Percentiles rank a stretch among this genome's conserved stretches.
phyloP scores from a whole-genome alignment of 495 filamentous ascomycete genomes.

The Podospora anserina region DNA sequence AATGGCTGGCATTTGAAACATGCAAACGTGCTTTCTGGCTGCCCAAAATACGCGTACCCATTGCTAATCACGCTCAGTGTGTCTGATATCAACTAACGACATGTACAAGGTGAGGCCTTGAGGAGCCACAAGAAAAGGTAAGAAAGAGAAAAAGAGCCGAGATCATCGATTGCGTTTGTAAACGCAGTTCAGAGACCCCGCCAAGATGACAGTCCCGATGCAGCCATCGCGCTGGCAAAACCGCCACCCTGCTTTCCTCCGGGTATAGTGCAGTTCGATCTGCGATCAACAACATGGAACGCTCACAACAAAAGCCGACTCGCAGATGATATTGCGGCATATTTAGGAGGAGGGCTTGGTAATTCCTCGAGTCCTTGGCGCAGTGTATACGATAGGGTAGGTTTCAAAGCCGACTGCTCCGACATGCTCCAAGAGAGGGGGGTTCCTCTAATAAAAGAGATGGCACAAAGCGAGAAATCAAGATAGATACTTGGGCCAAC shows the following conservation, averaged over 20 bases:
- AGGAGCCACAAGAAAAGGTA: background rate
- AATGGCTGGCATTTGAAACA: background rate
- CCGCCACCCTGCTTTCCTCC: background rate
- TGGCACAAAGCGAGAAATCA: constrained; percentile 1
- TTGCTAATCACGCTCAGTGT: background rate
- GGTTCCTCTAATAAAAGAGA: background rate
- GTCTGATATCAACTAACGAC: background rate
- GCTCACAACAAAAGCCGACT: constrained; percentile 3
- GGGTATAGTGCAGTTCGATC: background rate
- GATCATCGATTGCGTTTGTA: background rate
- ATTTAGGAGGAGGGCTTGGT: constrained; percentile 13
- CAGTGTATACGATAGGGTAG: background rate
- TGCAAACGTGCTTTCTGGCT: background rate
- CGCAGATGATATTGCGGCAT: constrained; percentile 12
- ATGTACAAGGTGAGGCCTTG: background rate
- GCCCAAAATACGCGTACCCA: background rate
- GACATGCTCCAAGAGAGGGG: background rate
- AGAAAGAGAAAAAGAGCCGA: background rate
- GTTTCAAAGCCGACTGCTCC: constrained; percentile 10
- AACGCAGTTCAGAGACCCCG: background rate
- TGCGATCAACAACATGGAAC: background rate
- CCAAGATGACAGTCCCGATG: constrained; percentile 1
- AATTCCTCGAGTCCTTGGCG: constrained; percentile 12
- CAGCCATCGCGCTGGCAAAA: background rate
- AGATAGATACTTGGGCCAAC: background rate